Percentiles rank a stretch among this genome's conserved stretches.
Evolutionary conservation across 176 grass and related monocot species (phyloP).

Genomic region (Musa acuminata): DNA sequence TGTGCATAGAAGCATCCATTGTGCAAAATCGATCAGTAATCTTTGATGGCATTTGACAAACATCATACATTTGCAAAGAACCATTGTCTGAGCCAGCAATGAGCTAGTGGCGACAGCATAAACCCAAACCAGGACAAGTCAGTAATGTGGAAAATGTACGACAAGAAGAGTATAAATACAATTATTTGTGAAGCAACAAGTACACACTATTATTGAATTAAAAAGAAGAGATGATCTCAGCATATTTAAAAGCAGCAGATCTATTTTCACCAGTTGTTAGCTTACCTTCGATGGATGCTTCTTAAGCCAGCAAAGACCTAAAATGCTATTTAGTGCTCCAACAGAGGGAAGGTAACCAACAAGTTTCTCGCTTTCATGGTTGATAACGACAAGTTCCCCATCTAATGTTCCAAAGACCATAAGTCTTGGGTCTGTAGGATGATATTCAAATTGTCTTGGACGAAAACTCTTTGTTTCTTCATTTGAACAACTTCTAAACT

Average conservation of each 20-base stretch:
- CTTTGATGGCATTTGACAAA: conserved; percentile 6
- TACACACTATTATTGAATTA: neutral
- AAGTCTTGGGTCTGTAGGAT: conserved; percentile 10
- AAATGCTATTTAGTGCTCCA: conserved; percentile 16
- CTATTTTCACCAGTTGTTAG: neutral
- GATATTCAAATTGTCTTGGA: conserved; percentile 23
- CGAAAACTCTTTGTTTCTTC: conserved; percentile 16
- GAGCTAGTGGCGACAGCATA: neutral
- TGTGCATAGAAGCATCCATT: conserved; percentile 8
- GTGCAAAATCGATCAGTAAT: conserved; percentile 4
- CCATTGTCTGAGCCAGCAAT: conserved; percentile 23
- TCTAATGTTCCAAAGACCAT: conserved; percentile 26
- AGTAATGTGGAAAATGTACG: neutral
- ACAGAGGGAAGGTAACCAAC: conserved; percentile 24
- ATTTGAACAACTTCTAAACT: conserved; percentile 5
- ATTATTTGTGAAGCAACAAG: neutral
- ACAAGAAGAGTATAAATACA: neutral
- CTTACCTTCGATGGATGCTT: conserved; percentile 13
- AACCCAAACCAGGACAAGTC: neutral
- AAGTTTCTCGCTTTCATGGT: conserved; percentile 28
- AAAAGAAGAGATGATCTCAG: neutral
- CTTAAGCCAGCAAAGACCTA: conserved; percentile 26
- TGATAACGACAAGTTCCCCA: conserved; percentile 20
- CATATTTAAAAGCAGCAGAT: neutral
- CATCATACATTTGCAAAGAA: conserved; percentile 15